Evolutionary conservation across 2,329 filamentous ascomycete genomes (phyloP), one percentile per base, ranked within the genome.

Genomic region (Aureobasidium melanogenum): DNA sequence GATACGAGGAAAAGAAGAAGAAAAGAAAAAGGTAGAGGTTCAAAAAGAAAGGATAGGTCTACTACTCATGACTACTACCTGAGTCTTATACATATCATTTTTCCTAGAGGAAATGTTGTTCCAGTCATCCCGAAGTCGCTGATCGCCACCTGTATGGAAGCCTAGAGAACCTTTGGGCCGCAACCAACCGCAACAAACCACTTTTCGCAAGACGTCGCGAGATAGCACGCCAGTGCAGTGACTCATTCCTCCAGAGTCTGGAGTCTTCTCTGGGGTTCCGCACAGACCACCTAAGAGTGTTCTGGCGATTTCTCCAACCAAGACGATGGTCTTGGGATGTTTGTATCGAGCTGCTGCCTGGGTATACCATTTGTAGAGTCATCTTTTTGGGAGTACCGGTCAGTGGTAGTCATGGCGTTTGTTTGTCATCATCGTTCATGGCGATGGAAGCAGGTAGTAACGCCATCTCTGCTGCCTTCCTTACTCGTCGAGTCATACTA

Each of bases 51-150:
- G 2, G 34, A 9, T 12, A 9, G 38, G n/a, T 41, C 8, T 12
- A 4, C 28, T 55, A 26, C 14, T 28, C 41, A 38, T 44, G n/a
- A 32, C 9, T 32, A 22, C 39, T 46, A 44, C 38, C 38, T 34
- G 17, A 34, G 10, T 19, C 51, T 56, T 56, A 44, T 46, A 56
- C 17, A 12, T 22, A 30, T 30, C 9, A n/a, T 14, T 15, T 36
- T 36, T 5, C 15, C 15, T 15, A 2, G 15, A 6, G 12, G 5
- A 15, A 36, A 3, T 14, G 32, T 39, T 43, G 19, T 12, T 24
- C 19, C 41, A 58, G 43, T 58, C 55, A 58, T 48, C 19, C 55
- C 55, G 55, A 58, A 32, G 17, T 58, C 55, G 55, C 55, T 46
- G n/a, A 17, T 47, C 28, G 52, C 39, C 52, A 56, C 52, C 24